Evolutionary conservation across 2,329 filamentous ascomycete species (phyloP).

Genomic region (Parascedosporium putredinis): DNA sequence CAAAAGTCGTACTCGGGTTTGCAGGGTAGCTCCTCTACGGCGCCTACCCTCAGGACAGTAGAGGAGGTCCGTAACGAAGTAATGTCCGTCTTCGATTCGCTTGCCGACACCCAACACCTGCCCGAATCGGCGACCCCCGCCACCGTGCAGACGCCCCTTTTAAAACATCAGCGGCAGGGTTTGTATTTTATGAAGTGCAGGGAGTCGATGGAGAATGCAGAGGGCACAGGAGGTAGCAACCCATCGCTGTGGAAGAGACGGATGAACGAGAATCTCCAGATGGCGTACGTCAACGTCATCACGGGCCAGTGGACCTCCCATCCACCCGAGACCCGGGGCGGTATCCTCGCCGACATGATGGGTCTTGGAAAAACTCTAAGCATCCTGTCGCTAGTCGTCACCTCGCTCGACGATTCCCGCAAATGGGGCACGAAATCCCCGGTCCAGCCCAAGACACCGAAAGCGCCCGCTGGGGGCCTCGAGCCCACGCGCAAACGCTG

Average conservation of each 20-base stretch:
- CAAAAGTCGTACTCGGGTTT: slow-evolving; percentile 22
- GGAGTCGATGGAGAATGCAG: slow-evolving; percentile 55
- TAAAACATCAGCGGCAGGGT: slow-evolving; percentile 83
- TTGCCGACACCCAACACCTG: slow-evolving; percentile 65
- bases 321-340: slow-evolving; percentile 56
- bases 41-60: slow-evolving; percentile 47
- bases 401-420: slow-evolving; percentile 50
- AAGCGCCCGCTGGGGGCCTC: slow-evolving; percentile 24
- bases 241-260: slow-evolving; percentile 65
- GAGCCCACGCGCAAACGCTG: slow-evolving; percentile 22
- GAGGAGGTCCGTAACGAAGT: slow-evolving; percentile 84
- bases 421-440: slow-evolving; percentile 50
- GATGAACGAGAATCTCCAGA: slow-evolving; percentile 26
- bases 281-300: slow-evolving; percentile 68
- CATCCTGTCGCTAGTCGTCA: slow-evolving; percentile 66
- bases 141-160: slow-evolving; percentile 55
- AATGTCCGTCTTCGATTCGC: slow-evolving; percentile 75
- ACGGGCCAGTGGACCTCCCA: slow-evolving; percentile 55
- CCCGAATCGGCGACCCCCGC: slow-evolving; percentile 58
- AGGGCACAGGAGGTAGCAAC: slow-evolving; percentile 47
- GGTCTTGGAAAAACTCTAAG: slow-evolving; percentile 81
- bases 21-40: slow-evolving; percentile 13
- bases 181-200: slow-evolving; percentile 75
- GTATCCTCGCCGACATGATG: slow-evolving; percentile 79
- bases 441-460: slow-evolving; percentile 32